Percentiles rank a stretch among this genome's conserved stretches.
phyloP scores from a whole-genome alignment of 306 rosid species.

The Acacia confusa region DNA sequence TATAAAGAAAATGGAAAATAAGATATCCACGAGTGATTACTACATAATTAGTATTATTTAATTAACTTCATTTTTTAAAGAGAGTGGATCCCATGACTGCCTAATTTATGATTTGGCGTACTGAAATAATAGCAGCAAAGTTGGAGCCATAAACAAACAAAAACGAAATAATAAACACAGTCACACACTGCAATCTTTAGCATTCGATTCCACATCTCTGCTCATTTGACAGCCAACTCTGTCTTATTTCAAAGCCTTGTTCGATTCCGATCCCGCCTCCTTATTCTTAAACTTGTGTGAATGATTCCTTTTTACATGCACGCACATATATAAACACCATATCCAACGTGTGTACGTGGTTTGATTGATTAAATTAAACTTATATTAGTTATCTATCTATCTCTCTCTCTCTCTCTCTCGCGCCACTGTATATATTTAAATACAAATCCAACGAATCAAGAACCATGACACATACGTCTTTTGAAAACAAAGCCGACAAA shows the following conservation, averaged over 20 bases:
- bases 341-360: neutral
- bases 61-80: neutral
- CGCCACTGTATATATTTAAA: neutral
- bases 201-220: neutral
- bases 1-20: no score
- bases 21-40: no score
- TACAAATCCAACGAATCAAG: neutral
- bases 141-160: neutral
- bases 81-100: neutral
- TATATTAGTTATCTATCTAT: no score
- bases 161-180: neutral
- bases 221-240: neutral
- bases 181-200: neutral
- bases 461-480: neutral
- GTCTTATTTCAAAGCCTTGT: neutral
- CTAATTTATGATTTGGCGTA: neutral
- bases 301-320: neutral
- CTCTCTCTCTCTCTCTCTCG: no score
- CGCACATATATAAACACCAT: neutral
- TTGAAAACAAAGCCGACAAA: neutral
- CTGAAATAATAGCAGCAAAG: neutral
- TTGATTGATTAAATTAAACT: neutral
- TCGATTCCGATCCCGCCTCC: neutral
- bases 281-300: neutral
- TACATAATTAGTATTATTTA: no score